Evolutionary conservation across 2,329 filamentous ascomycete species (phyloP), one percentile per base, ranked within the genome.

Genomic region (Aspergillus persii): DNA sequence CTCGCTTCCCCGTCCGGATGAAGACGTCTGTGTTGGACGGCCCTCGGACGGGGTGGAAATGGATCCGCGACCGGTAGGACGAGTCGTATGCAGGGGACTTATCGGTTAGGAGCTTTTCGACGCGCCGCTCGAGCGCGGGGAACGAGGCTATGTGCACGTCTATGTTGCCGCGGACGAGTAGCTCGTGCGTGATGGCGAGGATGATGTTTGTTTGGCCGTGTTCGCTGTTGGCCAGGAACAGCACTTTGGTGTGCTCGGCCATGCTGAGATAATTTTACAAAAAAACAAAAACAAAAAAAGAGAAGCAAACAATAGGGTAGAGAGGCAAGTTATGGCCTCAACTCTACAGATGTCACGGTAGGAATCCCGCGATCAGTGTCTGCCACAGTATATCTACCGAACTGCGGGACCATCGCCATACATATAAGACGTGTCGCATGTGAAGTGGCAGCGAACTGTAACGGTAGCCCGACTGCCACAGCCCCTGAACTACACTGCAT

Each of bases 131-230:
- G 1, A 81, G 67, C 3, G 69, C 67, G 0, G 65, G 58, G 59
- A 79, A 81, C 0, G 80, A 80, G 3, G 75, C 79, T 29, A 82
- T 71, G 58, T 83, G 80, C 6, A 82, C 66, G 36, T 79, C 71
- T 30, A 77, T 70, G 12, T 75, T 59, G 2, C 72, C 70, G 5
- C 72, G 67, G 3, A 69, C 64, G 1, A 79, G 62, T 0, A 82
- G 68, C 30, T 79, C 79, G 39, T 78, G 71, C 3, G 71, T 71
- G 0, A 77, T 74, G 6, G 80, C 80, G 6, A 83, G 61, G 39
- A 80, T 72, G 27, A 82, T 76, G 63, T 81, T 82, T 18, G 77
- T 76, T 57, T 81, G 77, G 3, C 81, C 80, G 59, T 75, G 74
- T 57, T 82, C 80, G 53, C 73, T 71, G 63, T 78, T 81, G 3